Conservation (phyloP, 192 early-diverging fungal genomes). For the Entomortierella parvispora region DNA sequence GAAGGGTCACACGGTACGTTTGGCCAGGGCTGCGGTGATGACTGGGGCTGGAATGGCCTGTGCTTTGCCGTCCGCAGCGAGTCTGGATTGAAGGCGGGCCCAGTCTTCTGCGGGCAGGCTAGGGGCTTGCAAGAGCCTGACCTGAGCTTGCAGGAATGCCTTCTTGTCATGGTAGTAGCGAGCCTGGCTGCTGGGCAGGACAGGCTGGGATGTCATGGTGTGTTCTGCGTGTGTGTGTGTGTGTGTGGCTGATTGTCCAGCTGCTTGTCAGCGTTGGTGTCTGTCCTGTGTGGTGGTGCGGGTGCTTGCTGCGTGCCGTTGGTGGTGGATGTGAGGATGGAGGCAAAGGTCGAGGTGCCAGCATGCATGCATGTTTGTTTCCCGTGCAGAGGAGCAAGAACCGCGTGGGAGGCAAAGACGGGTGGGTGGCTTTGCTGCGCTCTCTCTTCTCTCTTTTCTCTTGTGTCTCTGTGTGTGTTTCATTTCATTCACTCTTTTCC, state of each 20-base stretch:
- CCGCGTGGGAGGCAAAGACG: no score
- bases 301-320: no score
- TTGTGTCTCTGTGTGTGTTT: not conserved
- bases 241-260: not conserved
- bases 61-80: conserved; percentile 10
- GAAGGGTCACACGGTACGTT: conserved; percentile 7
- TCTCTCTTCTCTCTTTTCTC: no score
- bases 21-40: conserved; percentile 13
- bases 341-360: not conserved
- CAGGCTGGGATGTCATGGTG: conserved; percentile 4
- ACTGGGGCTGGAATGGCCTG: conserved; percentile 25
- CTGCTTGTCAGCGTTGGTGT: not conserved
- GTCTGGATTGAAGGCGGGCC: conserved; percentile 17
- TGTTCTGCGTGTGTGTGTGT: not conserved
- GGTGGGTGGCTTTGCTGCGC: no score
- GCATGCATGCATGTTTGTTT: not conserved
- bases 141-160: conserved; percentile 31
- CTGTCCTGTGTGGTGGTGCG: not conserved
- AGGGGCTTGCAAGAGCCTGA: conserved; percentile 30
- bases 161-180: conserved; percentile 52
- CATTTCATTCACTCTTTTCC: not conserved
- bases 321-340: not conserved
- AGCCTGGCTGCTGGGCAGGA: conserved; percentile 12
- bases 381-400: no score
- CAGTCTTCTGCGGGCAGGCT: conserved; percentile 14